Conservation (phyloP, 805 yeast genomes). For the Sugiyamaella americana region DNA sequence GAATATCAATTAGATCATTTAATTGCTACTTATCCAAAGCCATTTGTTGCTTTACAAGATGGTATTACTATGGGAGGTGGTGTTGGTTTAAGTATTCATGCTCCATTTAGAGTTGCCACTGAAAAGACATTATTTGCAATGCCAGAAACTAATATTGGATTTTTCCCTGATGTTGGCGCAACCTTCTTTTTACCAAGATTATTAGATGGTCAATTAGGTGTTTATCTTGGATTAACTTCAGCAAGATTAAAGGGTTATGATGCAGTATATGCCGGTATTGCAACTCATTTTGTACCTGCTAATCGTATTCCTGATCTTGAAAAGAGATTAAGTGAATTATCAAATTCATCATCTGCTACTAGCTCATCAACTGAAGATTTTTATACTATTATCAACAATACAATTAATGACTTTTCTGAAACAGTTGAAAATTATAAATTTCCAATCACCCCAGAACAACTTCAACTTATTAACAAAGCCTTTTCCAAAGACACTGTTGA, state of each 20-base stretch:
- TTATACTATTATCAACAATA: conserved; percentile 55
- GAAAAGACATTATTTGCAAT: conserved; percentile 88
- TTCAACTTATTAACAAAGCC: conserved; percentile 60
- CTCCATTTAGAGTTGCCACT: conserved; percentile 89
- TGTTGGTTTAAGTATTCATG: conserved; percentile 84
- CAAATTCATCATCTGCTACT: conserved; percentile 26
- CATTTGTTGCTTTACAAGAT: conserved; percentile 77
- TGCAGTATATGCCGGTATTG: conserved; percentile 75
- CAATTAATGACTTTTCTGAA: conserved; percentile 73
- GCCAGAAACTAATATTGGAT: conserved; percentile 98
- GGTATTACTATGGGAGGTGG: conserved; percentile 99
- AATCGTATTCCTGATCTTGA: conserved; percentile 56
- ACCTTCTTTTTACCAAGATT: conserved; percentile 80
- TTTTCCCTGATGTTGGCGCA: conserved; percentile 93
- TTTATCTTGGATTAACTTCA: conserved; percentile 83
- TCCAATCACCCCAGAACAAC: conserved; percentile 49
- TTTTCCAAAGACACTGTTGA: conserved; percentile 50
- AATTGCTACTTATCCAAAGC: conserved; percentile 78
- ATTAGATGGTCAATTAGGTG: conserved; percentile 69
- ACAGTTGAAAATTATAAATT: conserved; percentile 53
- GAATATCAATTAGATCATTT: conserved; percentile 80
- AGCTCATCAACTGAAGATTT: conserved; percentile 33
- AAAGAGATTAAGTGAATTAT: conserved; percentile 58
- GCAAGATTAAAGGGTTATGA: conserved; percentile 71
- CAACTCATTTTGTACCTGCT: conserved; percentile 82